Base-by-base conservation (phyloP, 2,329 filamentous ascomycete genomes). In the Xylaria sp. region DNA sequence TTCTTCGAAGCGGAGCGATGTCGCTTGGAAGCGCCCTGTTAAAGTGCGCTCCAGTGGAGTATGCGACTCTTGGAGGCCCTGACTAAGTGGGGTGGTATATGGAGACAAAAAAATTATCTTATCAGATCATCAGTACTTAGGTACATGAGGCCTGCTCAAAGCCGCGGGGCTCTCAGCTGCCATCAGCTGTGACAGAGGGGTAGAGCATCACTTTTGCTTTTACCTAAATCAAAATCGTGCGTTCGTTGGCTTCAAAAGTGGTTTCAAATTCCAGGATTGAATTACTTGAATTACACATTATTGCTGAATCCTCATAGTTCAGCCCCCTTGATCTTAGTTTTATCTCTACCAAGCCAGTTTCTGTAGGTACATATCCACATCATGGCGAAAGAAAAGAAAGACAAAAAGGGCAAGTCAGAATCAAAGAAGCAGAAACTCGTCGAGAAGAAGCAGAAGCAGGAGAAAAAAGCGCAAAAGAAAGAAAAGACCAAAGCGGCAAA, bases 381-480 rank as follows among this genome's bases (percentile, higher is more conserved):
- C 48, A 85, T 85, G 83, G 83, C 78, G 12, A 85, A 85, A 71
- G 81, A 83, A 36, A 84, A 85, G 70, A 84, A 83, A 73, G 81
- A 83, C 39, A 84, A 85, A 70, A 84, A 83, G 72, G 63, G 67
- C 51, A 84, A 83, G 69, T 77, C 74, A 39, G 80, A 83, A 28
- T 75, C 77, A 62, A 85, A 85, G 68, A 83, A 84, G 77, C 81
- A 81, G 72, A 84, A 84, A 75, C 77, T 81, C 78, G 87, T 88
- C 31, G 88, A 90, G 75, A 91, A 91, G 80, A 90, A 90, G 74
- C 84, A 86, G 72, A 97, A 97, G 83, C 92, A 96, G 80, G 91
- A 92, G 78, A 96, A 92, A 81, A 97, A 97, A 79, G 91, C 91
- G 33, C 94, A 96, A 76, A 97, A 97, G 80, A 97, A 94, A 81